Conservation (phyloP, 2,329 filamentous ascomycete species). For the Fusarium nodosum region DNA sequence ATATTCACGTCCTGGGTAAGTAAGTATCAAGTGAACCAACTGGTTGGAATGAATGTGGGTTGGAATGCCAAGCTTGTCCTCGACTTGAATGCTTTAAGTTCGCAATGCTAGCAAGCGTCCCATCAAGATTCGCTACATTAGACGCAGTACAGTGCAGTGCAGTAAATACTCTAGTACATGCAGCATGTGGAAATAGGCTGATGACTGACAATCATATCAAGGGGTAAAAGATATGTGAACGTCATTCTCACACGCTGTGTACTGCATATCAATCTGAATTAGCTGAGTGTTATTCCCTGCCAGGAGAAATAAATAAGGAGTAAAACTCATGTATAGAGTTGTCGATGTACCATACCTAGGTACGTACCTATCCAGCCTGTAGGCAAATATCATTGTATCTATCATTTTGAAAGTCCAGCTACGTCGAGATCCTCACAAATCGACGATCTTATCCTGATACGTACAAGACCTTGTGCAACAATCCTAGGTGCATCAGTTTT, state of each 20-base stretch:
- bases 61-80: conserved; percentile 38
- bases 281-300: not conserved
- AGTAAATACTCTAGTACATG: not conserved
- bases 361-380: not conserved
- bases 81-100: conserved; percentile 28
- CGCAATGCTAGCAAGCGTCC: conserved; percentile 2
- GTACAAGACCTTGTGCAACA: conserved; percentile 39
- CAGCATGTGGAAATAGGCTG: conserved; percentile 1
- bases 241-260: not conserved
- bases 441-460: conserved; percentile 34
- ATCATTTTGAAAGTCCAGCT: conserved; percentile 6
- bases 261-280: not conserved
- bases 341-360: not conserved
- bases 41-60: conserved; percentile 42
- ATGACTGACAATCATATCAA: not conserved
- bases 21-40: conserved; percentile 32
- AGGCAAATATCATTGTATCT: conserved; percentile 14
- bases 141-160: not conserved
- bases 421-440: conserved; percentile 23
- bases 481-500: not conserved
- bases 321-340: not conserved
- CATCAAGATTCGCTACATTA: conserved; percentile 1
- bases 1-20: conserved; percentile 30
- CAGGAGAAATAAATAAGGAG: not conserved
- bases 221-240: not conserved